Evolutionary conservation across 1,139 yeast genomes (phyloP).

Genomic region (Hanseniaspora sp.): DNA sequence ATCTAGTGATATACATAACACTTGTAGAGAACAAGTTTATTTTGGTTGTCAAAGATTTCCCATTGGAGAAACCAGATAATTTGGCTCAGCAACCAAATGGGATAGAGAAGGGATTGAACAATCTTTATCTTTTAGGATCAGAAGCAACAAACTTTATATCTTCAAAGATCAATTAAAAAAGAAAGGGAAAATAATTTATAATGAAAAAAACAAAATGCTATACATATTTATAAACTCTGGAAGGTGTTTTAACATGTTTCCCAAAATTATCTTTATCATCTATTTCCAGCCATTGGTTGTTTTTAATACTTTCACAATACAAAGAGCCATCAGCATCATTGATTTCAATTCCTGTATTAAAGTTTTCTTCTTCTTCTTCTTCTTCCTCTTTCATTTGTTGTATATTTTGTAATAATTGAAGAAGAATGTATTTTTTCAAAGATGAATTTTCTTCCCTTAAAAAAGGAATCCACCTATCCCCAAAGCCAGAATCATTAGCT

Average conservation of each 20-base stretch:
- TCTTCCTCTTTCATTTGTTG: not conserved
- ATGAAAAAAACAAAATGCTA: not conserved
- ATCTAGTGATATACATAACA: conserved; percentile 9
- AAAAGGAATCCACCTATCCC: conserved; percentile 8
- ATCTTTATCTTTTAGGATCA: not conserved
- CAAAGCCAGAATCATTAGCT: not conserved
- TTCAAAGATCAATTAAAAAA: not conserved
- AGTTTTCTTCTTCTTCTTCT: not conserved
- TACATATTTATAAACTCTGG: not conserved
- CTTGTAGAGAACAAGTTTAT: not conserved
- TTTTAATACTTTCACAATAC: not conserved
- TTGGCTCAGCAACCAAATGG: not conserved
- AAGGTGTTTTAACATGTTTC: not conserved
- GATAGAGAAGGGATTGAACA: not conserved
- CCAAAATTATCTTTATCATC: too few species aligned
- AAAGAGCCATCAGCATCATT: too few species aligned
- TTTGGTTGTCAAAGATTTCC: conserved; percentile 8
- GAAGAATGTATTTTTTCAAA: not conserved
- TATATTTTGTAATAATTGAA: not conserved
- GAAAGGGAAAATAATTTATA: not conserved
- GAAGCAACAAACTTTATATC: not conserved
- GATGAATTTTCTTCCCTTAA: conserved; percentile 3
- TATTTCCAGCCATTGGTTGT: not conserved
- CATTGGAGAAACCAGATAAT: not conserved
- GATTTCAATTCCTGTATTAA: too few species aligned